Base-by-base conservation (phyloP, 177 flowering plant genomes). In the Vitis hybrid region DNA sequence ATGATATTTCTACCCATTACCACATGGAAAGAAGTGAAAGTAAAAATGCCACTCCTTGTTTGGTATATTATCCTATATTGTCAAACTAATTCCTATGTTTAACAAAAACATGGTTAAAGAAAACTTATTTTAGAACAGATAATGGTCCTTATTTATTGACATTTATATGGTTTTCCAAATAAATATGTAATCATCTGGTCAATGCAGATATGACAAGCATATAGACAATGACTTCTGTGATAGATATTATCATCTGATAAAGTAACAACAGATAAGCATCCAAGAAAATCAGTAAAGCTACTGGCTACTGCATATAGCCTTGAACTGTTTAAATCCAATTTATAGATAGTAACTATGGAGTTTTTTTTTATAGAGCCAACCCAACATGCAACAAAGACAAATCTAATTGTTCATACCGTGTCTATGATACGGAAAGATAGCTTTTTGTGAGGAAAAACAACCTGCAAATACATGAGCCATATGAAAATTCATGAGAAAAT, bases 391-490 rank as follows among this genome's bases (percentile, higher is more conserved):
- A 20, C 48, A 20, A 52, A 34, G 66, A 62, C 45, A 19, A 8
- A 56, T 52, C 29, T 9, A n/a, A 29, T 2, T 20, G 19, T 57
- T 45, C 88, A 61, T 88, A 94, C 99, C 81, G 94, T 83, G 83
- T 94, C 99, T 58, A 94, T 82, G 66, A 94, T 92, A 45, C 97
- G 97, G 74, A 94, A 94, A 64, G 97, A 94, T 11, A 94, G 83
- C 87, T 89, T 92, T 78, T 92, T 95, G 84, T 95, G 90, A 71
- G 99, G 99, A 74, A 95, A 95, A 75, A 95, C 79, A 71, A 95
- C 98, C 98, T 94, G 73, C 82, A 83, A 54, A 74, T 63, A 50
- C 70, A 16, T 50, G 56, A 4, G 55, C 3, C 51, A 34, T 31
- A 31, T 48, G 7, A 2, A 63, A 12, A 59, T 29, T 49, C 39